Evolutionary conservation across 2,329 filamentous ascomycete genomes (phyloP).

Genomic region (Cladobotryum protrusum): DNA sequence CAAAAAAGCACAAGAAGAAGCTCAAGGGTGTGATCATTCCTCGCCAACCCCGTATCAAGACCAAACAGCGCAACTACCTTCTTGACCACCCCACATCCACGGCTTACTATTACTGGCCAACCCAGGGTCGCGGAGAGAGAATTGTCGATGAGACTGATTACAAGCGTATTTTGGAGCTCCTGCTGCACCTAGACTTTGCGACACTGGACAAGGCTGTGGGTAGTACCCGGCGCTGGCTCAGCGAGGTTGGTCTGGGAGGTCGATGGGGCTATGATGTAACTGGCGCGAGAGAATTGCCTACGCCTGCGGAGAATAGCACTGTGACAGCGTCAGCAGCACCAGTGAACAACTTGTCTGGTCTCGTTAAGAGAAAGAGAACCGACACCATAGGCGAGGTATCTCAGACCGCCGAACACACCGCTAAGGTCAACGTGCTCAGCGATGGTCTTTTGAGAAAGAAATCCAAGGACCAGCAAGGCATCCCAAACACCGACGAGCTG

Average conservation of each 20-base stretch:
- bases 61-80: constrained; percentile 44
- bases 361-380: constrained; percentile 43
- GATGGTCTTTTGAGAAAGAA: constrained; percentile 49
- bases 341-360: constrained; percentile 43
- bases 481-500: constrained; percentile 4
- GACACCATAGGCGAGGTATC: constrained; percentile 18
- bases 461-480: constrained; percentile 33
- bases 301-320: constrained; percentile 6
- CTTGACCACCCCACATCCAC: constrained; percentile 46
- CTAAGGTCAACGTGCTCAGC: constrained; percentile 40
- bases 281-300: constrained; percentile 33
- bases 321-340: constrained; percentile 10
- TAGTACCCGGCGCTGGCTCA: constrained; percentile 65
- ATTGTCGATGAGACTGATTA: constrained; percentile 60
- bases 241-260: constrained; percentile 53
- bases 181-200: constrained; percentile 69
- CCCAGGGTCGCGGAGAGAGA: constrained; percentile 53
- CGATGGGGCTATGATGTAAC: constrained; percentile 47
- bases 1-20: constrained; percentile 35
- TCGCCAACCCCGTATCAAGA: constrained; percentile 61
- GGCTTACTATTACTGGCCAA: constrained; percentile 61
- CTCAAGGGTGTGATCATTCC: constrained; percentile 56
- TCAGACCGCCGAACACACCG: constrained; percentile 8
- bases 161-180: constrained; percentile 59
- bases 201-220: constrained; percentile 54